Percentiles rank a stretch among this genome's conserved stretches.
These are phyloP conservation scores for Lachancea thermotolerans DNA, from an alignment of 805 yeast genomes.

Conservation along the genomic window DNA sequence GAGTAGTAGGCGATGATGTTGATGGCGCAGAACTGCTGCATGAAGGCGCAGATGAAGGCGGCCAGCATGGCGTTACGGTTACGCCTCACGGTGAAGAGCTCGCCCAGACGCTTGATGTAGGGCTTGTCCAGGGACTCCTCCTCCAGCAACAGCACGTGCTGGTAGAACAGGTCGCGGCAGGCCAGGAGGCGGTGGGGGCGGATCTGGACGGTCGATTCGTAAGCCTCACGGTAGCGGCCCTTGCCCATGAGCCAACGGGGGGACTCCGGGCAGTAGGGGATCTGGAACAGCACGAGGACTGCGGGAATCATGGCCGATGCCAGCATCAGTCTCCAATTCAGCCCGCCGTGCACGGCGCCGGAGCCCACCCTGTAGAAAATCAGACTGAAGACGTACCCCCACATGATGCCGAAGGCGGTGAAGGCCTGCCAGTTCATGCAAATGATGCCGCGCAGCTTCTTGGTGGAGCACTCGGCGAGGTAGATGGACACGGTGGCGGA, in stretches of 20 bases:
- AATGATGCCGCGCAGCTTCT: slow-evolving; percentile 55
- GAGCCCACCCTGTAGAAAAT: slow-evolving; percentile 52
- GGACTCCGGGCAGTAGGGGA: slow-evolving; percentile 65
- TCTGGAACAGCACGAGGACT: slow-evolving; percentile 48
- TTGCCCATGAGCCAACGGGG: slow-evolving; percentile 77
- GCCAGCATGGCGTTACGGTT: slow-evolving; percentile 79
- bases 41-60: slow-evolving; percentile 76
- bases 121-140: slow-evolving; percentile 48
- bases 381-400: slow-evolving; percentile 59
- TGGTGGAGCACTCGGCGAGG: slow-evolving; percentile 60
- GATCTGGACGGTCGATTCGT: slow-evolving; percentile 41
- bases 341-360: slow-evolving; percentile 32
- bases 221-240: slow-evolving; percentile 54
- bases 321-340: slow-evolving; percentile 67
- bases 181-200: slow-evolving; percentile 51
- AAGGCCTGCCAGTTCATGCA: slow-evolving; percentile 73
- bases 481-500: slow-evolving; percentile 74
- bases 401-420: slow-evolving; percentile 69
- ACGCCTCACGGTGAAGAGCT: slow-evolving; percentile 66
- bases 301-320: slow-evolving; percentile 67
- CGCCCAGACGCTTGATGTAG: slow-evolving; percentile 41
- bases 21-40: slow-evolving; percentile 90
- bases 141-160: slow-evolving; percentile 55
- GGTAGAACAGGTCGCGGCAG: slow-evolving; percentile 66
- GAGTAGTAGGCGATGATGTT: slow-evolving; percentile 85